Conservation (phyloP, 139 green algal genomes). For the Ettlia oleoabundans region DNA sequence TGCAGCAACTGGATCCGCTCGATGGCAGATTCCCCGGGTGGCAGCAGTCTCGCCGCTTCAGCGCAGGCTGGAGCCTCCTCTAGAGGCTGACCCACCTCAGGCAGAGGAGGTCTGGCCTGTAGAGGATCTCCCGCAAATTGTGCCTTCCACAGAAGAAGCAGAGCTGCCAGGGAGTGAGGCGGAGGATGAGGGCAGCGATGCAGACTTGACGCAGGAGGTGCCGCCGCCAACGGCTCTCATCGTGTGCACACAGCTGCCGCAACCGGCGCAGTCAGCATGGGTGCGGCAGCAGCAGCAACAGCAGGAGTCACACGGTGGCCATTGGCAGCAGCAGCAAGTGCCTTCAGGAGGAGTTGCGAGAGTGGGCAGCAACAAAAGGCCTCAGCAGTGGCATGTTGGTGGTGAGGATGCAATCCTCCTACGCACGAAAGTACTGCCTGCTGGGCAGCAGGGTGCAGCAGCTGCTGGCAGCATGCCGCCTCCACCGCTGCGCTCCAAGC, state of each 20-base stretch:
- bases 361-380: too few species aligned
- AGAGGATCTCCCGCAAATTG: neutral
- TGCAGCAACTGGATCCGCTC: too few species aligned
- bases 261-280: neutral
- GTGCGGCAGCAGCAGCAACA: neutral
- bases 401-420: too few species aligned
- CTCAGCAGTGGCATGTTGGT: too few species aligned
- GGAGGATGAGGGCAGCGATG: neutral
- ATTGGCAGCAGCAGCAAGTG: too few species aligned
- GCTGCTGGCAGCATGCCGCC: too few species aligned
- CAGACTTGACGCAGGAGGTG: constrained; percentile 2
- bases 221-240: neutral
- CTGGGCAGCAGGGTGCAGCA: too few species aligned
- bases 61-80: neutral
- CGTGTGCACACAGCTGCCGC: constrained; percentile 15
- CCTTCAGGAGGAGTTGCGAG: too few species aligned
- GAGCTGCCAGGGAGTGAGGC: neutral
- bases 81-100: neutral
- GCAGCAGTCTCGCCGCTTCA: neutral
- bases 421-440: too few species aligned
- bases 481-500: too few species aligned
- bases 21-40: too few species aligned
- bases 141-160: neutral
- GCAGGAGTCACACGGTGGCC: too few species aligned
- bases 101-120: neutral